Conservation (phyloP, 169 alveolate species). For the Plasmodium sp. region DNA sequence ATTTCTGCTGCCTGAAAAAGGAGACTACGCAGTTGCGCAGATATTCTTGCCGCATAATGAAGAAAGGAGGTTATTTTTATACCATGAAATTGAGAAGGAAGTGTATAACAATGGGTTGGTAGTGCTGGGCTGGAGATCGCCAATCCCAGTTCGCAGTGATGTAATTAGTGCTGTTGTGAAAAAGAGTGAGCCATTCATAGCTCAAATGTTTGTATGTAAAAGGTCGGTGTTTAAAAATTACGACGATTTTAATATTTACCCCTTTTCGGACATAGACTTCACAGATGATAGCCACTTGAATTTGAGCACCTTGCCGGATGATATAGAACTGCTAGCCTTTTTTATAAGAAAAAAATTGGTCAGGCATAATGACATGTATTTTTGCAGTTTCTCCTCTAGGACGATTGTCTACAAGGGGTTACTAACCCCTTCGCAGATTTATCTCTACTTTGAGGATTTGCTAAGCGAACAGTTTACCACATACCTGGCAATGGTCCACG, state of each 20-base stretch:
- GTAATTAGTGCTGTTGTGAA: slow-evolving; percentile 79
- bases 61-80: slow-evolving; percentile 58
- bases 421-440: slow-evolving; percentile 73
- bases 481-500: slow-evolving; percentile 73
- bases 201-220: slow-evolving; percentile 78
- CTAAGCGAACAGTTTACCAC: slow-evolving; percentile 67
- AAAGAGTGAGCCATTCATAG: slow-evolving; percentile 82
- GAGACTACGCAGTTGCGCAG: slow-evolving; percentile 79
- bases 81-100: slow-evolving; percentile 41
- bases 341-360: slow-evolving; percentile 72
- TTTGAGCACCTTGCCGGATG: slow-evolving; percentile 56
- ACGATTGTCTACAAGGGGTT: slow-evolving; percentile 75
- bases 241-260: slow-evolving; percentile 63
- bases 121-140: slow-evolving; percentile 83
- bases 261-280: slow-evolving; percentile 54
- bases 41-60: slow-evolving; percentile 77
- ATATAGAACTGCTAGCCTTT: slow-evolving; percentile 50
- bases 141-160: slow-evolving; percentile 77
- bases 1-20: slow-evolving; percentile 74
- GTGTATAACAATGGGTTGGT: slow-evolving; percentile 61
- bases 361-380: slow-evolving; percentile 63
- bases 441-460: slow-evolving; percentile 69
- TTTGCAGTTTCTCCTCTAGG: slow-evolving; percentile 76
- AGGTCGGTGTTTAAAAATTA: slow-evolving; percentile 70
- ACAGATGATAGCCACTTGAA: slow-evolving; percentile 63